These are phyloP conservation scores for Phoma sp. DNA, from an alignment of 2,329 filamentous ascomycete species.

Conservation along the genomic window DNA sequence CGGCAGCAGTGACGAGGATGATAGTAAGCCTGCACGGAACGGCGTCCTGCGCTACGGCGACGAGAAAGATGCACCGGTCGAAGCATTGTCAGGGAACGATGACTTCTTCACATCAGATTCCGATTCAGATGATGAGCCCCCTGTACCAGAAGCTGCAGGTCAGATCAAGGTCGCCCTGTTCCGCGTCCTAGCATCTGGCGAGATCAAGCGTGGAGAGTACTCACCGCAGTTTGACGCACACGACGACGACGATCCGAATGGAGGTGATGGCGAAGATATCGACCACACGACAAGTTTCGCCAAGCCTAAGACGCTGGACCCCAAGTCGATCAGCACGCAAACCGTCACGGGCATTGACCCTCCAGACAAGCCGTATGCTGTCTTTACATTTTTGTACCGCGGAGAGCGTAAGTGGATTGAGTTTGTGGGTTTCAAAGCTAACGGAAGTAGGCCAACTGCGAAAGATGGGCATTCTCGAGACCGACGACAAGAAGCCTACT, in stretches of 20 bases:
- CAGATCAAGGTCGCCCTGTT: slow-evolving; percentile 99
- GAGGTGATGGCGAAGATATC: slow-evolving; percentile 75
- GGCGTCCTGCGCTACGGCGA: slow-evolving; percentile 81
- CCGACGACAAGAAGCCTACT: slow-evolving; percentile 65
- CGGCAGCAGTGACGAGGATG: slow-evolving; percentile 58
- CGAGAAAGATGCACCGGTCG: slow-evolving; percentile 76
- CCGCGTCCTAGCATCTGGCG: slow-evolving; percentile 90
- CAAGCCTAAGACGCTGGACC: slow-evolving; percentile 93
- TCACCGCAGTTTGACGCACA: slow-evolving; percentile 97
- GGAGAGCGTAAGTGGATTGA: slow-evolving; percentile 77
- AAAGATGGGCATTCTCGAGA: slow-evolving; percentile 89
- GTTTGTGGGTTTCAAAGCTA: slow-evolving; percentile 11
- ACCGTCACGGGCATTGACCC: slow-evolving; percentile 98
- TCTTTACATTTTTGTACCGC: slow-evolving; percentile 97
- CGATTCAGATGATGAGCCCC: slow-evolving; percentile 80
- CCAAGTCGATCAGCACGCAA: slow-evolving; percentile 97
- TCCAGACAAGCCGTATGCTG: slow-evolving; percentile 93
- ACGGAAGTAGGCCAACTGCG: slow-evolving; percentile 78
- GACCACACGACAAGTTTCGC: slow-evolving; percentile 98
- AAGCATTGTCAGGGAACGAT: slow-evolving; percentile 75
- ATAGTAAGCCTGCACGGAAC: slow-evolving; percentile 50
- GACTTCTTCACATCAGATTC: slow-evolving; percentile 70
- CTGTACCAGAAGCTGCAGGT: slow-evolving; percentile 86
- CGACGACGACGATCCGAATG: slow-evolving; percentile 82
- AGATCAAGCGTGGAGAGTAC: slow-evolving; percentile 98